Conservation (phyloP, 73 alveolate genomes). For the Paramecium pentaurelia region DNA sequence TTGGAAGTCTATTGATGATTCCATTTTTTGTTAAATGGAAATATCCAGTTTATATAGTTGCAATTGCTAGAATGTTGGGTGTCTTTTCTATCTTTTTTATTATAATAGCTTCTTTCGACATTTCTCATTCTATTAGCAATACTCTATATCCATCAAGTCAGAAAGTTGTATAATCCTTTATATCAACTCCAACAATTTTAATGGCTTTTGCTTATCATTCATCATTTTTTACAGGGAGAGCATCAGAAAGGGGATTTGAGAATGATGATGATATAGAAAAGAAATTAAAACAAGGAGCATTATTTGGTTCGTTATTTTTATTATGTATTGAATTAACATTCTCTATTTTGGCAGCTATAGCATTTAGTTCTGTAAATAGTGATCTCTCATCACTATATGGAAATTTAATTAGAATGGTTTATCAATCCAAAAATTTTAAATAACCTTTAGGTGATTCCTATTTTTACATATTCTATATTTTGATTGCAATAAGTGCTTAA, state of each 20-base stretch:
- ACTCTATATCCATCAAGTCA: background rate
- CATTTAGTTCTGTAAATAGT: background rate
- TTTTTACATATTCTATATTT: background rate
- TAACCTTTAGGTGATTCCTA: background rate
- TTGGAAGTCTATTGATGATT: background rate
- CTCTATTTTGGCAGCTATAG: background rate
- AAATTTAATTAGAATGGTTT: background rate
- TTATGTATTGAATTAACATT: background rate
- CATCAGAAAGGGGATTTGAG: background rate
- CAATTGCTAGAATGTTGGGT: background rate
- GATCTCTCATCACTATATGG: background rate
- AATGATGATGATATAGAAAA: constrained; percentile 27
- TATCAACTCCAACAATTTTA: background rate
- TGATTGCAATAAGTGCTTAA: background rate
- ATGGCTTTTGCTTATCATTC: constrained; percentile 34
- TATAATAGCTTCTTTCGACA: background rate
- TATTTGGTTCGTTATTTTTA: background rate
- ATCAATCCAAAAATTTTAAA: background rate
- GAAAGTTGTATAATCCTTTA: background rate
- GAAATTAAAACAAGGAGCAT: constrained; percentile 28
- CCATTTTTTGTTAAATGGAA: constrained; percentile 43
- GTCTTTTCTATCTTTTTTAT: background rate
- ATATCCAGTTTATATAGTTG: constrained; percentile 32
- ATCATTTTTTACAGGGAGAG: constrained; percentile 18
- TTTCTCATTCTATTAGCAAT: background rate